These are phyloP conservation scores for Penicillium odoratum DNA, from an alignment of 495 filamentous ascomycete genomes.

Conservation along the genomic window DNA sequence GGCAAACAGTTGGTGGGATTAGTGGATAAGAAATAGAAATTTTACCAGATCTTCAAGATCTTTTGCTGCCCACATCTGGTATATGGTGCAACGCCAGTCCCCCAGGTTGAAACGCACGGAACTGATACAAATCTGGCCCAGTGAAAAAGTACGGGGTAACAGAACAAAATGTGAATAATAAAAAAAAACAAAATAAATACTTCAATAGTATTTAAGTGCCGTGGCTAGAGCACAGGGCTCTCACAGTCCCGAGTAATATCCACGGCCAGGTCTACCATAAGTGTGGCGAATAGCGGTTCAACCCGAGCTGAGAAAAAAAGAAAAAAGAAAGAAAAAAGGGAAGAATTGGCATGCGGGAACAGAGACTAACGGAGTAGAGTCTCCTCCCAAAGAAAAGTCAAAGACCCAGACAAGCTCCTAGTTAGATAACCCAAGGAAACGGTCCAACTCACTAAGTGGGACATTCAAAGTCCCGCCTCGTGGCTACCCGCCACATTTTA, in stretches of 20 bases:
- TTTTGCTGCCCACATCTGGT: neutral
- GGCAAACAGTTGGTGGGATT: neutral
- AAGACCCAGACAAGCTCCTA: constrained; percentile 17
- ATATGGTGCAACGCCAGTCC: neutral
- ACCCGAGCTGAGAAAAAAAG: constrained; percentile 18
- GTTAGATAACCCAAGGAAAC: constrained; percentile 1
- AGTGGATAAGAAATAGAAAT: neutral
- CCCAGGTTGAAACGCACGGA: constrained; percentile 1
- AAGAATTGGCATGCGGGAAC: constrained; percentile 14
- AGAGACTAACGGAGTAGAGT: constrained; percentile 9
- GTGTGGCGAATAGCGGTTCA: constrained; percentile 27
- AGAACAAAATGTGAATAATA: too few species aligned
- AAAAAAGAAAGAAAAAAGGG: constrained; percentile 11
- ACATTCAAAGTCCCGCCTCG: constrained; percentile 1
- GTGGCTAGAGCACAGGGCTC: constrained; percentile 13
- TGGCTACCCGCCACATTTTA: constrained; percentile 1
- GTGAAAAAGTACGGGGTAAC: constrained; percentile 13
- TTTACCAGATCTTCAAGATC: too few species aligned
- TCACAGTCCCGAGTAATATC: constrained; percentile 9
- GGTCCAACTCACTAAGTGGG: neutral
- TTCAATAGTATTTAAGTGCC: constrained; percentile 3
- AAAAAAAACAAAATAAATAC: too few species aligned
- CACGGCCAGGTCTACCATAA: constrained; percentile 15
- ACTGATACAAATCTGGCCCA: neutral
- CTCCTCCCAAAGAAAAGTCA: constrained; percentile 2